phyloP scores from a whole-genome alignment of 2,329 filamentous ascomycete species.

The Biscogniauxia marginata region DNA sequence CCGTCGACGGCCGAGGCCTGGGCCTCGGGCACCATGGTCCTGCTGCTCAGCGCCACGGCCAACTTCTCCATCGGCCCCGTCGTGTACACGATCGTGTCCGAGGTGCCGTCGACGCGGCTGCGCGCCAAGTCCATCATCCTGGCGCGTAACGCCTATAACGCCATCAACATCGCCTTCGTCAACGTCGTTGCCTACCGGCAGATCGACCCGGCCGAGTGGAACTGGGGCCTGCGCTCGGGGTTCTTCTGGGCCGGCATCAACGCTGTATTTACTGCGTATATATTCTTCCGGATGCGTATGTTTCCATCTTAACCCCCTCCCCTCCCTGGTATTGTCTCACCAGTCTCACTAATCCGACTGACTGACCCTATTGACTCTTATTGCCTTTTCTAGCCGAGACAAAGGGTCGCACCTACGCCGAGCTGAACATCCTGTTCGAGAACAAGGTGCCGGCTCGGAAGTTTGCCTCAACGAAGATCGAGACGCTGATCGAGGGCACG shows the following conservation, averaged over 20 bases:
- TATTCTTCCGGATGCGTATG: constrained; percentile 44
- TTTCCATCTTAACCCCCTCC: constrained; percentile 19
- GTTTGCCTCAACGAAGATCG: constrained; percentile 32
- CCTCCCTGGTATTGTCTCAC: neutral
- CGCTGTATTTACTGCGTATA: constrained; percentile 40
- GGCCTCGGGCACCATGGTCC: constrained; percentile 41
- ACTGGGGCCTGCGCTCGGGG: constrained; percentile 39
- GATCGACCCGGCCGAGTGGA: constrained; percentile 36
- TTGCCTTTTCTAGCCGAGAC: constrained; percentile 24
- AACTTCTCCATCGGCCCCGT: constrained; percentile 47
- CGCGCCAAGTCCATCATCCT: constrained; percentile 46
- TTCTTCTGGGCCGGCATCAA: constrained; percentile 39
- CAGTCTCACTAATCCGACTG: no score
- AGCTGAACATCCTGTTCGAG: constrained; percentile 50
- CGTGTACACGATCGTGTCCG: constrained; percentile 47
- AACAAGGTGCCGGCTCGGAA: constrained; percentile 36
- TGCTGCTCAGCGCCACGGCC: constrained; percentile 43
- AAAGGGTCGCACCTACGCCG: constrained; percentile 44
- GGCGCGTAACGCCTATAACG: constrained; percentile 43
- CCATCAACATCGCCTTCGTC: constrained; percentile 41
- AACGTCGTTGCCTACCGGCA: constrained; percentile 39
- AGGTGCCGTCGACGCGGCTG: constrained; percentile 45
- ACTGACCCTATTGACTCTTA: neutral
- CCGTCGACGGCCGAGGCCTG: constrained; percentile 43
- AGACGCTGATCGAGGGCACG: constrained; percentile 28